Evolutionary conservation across 139 green algal species (phyloP).

Genomic region (Coelastrella sp.): DNA sequence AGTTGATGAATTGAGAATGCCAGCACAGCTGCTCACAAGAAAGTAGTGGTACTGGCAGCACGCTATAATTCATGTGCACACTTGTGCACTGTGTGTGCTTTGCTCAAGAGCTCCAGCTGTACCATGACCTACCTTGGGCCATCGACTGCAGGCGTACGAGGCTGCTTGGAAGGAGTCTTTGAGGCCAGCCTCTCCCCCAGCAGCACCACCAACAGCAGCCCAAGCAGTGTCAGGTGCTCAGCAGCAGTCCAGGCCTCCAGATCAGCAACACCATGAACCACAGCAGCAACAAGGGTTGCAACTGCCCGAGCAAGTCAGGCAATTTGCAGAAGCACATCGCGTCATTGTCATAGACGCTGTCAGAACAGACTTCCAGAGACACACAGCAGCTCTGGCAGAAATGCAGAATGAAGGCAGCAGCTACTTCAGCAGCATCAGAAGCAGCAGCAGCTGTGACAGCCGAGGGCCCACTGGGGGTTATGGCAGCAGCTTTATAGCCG

Average conservation of each 20-base stretch:
- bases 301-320: conserved; percentile 61
- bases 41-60: no score
- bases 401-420: conserved; percentile 12
- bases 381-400: conserved; percentile 31
- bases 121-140: no score
- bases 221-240: not conserved
- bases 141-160: conserved; percentile 22
- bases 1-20: no score
- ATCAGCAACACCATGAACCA: conserved; percentile 3
- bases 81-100: no score
- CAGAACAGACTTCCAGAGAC: conserved; percentile 61
- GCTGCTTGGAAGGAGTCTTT: conserved; percentile 32
- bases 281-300: conserved; percentile 28
- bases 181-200: not conserved
- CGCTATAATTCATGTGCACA: no score
- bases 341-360: conserved; percentile 82
- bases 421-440: not conserved
- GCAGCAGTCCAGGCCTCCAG: conserved; percentile 23
- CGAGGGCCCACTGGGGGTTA: not conserved
- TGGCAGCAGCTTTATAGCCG: not conserved
- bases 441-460: conserved; percentile 25
- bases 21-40: not conserved
- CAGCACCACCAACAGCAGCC: conserved; percentile 4
- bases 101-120: no score
- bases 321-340: conserved; percentile 78